These are phyloP conservation scores for Saccharomyces hybrid DNA, from an alignment of 1,139 yeast species.

Conservation along the genomic window DNA sequence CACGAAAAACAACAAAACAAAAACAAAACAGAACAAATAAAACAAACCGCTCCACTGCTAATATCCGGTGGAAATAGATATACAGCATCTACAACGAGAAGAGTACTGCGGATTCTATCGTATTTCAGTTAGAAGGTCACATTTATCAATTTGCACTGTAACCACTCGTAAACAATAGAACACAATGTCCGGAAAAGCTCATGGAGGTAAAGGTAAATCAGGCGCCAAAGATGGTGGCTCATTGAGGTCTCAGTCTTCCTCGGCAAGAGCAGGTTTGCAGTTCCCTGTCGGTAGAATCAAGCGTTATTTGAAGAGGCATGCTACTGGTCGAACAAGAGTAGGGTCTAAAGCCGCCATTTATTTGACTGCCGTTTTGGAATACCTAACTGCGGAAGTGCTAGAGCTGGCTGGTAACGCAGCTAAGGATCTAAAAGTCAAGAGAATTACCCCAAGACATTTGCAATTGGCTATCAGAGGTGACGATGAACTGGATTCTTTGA, in stretches of 20 bases:
- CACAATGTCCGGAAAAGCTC: slow-evolving; percentile 88
- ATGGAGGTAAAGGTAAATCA: slow-evolving; percentile 94
- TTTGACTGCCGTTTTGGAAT: slow-evolving; percentile 93
- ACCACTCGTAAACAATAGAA: background rate
- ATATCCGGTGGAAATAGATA: background rate
- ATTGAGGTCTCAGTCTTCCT: slow-evolving; percentile 71
- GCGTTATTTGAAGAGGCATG: slow-evolving; percentile 85
- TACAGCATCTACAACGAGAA: background rate
- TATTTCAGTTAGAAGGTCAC: background rate
- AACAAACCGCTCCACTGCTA: background rate
- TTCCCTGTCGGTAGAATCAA: slow-evolving; percentile 99
- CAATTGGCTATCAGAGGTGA: slow-evolving; percentile 99
- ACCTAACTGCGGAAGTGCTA: slow-evolving; percentile 94
- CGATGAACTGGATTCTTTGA: slow-evolving; percentile 93
- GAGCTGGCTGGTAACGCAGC: slow-evolving; percentile 99
- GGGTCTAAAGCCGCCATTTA: slow-evolving; percentile 98
- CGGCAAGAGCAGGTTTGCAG: slow-evolving; percentile 95
- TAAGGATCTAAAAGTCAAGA: slow-evolving; percentile 93
- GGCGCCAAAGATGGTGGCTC: slow-evolving; percentile 57
- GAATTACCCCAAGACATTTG: slow-evolving; percentile 98
- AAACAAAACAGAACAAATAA: background rate
- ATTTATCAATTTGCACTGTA: background rate
- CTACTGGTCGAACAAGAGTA: slow-evolving; percentile 90
- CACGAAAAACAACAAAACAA: slow-evolving; percentile 1
- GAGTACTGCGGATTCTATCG: background rate